phyloP scores from a whole-genome alignment of 1,284 basidiomycete species.

The Heliocybe sulcata region DNA sequence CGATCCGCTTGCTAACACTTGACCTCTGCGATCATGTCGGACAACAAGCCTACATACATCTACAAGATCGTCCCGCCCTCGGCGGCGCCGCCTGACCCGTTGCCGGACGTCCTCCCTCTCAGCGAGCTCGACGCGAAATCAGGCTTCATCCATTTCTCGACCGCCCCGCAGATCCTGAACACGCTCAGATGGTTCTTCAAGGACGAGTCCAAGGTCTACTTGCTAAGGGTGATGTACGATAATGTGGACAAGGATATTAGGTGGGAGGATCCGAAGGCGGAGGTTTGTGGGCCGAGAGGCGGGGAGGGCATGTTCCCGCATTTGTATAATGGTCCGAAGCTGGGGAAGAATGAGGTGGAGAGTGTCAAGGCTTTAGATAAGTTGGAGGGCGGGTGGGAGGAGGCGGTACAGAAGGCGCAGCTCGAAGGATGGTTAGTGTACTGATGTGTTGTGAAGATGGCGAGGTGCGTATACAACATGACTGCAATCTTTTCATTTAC shows the following conservation, averaged over 20 bases:
- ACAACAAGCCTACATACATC: conserved; percentile 30
- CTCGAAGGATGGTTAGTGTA: conserved; percentile 13
- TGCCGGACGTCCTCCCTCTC: conserved; percentile 25
- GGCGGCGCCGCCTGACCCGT: conserved; percentile 24
- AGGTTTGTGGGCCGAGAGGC: conserved; percentile 33
- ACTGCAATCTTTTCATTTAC: too few species aligned
- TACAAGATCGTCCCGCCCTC: conserved; percentile 43
- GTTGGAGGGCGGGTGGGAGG: conserved; percentile 26
- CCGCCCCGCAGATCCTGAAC: conserved; percentile 42
- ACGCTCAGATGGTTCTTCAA: conserved; percentile 51
- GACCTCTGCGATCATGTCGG: background rate
- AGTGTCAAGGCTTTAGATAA: conserved; percentile 31
- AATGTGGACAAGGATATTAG: conserved; percentile 29
- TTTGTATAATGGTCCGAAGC: conserved; percentile 37
- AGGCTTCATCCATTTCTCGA: conserved; percentile 60
- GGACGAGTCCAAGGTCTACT: conserved; percentile 29
- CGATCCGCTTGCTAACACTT: background rate
- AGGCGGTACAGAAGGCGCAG: conserved; percentile 22
- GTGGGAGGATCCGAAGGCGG: conserved; percentile 41
- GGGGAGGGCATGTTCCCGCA: conserved; percentile 48
- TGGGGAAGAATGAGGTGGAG: conserved; percentile 36
- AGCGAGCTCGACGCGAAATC: conserved; percentile 31
- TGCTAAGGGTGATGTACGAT: conserved; percentile 37
- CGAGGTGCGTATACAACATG: background rate
- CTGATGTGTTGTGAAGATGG: background rate